phyloP scores from a whole-genome alignment of 495 filamentous ascomycete genomes.

The Aspergillus incahuasiensis region DNA sequence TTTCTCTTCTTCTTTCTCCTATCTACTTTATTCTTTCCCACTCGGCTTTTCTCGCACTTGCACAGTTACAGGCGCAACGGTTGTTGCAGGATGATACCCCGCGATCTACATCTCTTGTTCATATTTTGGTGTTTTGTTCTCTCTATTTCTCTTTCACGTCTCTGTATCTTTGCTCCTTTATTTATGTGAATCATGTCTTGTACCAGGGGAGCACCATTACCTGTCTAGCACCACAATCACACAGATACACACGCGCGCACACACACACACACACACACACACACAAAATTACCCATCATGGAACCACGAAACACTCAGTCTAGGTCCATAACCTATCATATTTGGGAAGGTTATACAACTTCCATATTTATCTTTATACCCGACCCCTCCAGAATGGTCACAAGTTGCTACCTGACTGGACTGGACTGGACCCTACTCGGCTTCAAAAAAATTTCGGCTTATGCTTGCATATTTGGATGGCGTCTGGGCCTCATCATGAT shows the following conservation, averaged over 20 bases:
- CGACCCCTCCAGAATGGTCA: too few species aligned
- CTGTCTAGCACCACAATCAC: not conserved
- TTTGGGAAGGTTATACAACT: too few species aligned
- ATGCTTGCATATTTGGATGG: too few species aligned
- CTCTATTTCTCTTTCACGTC: constrained; percentile 1
- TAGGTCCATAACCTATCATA: too few species aligned
- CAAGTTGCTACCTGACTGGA: not conserved
- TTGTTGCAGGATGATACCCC: constrained; percentile 16
- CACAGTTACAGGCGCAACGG: constrained; percentile 7
- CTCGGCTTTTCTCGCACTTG: not conserved
- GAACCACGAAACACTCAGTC: too few species aligned
- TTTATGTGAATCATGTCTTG: not conserved
- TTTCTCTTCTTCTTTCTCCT: constrained; percentile 1
- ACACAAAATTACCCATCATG: too few species aligned
- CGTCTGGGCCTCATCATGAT: too few species aligned
- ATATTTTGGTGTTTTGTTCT: not conserved
- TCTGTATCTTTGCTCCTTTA: not conserved
- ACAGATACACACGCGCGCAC: not conserved
- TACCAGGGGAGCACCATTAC: not conserved
- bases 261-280: too few species aligned
- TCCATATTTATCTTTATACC: too few species aligned
- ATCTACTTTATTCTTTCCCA: not conserved
- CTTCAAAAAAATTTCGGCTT: too few species aligned
- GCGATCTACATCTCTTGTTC: constrained; percentile 1
- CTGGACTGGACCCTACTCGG: too few species aligned